phyloP scores from a whole-genome alignment of 352 stramenopile species.

The Phytophthora brassicae region DNA sequence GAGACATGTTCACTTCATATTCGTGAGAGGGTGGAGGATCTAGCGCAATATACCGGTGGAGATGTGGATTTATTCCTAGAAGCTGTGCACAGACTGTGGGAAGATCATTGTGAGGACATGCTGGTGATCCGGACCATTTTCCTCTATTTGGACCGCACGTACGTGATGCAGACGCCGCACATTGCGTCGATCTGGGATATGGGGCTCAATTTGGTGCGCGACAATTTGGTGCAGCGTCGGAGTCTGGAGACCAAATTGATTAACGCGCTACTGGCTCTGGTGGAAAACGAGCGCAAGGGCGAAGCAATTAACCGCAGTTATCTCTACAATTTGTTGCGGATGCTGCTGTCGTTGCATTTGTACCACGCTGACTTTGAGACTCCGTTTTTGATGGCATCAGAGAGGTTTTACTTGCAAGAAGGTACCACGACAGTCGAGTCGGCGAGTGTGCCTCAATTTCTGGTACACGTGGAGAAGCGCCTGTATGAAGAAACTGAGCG shows the following conservation, averaged over 20 bases:
- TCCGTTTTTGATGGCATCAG: slow-evolving; percentile 84
- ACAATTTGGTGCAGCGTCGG: slow-evolving; percentile 55
- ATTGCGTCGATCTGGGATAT: slow-evolving; percentile 92
- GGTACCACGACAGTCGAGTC: slow-evolving; percentile 58
- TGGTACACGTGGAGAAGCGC: slow-evolving; percentile 87
- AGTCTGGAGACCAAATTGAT: slow-evolving; percentile 73
- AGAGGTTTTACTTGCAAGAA: slow-evolving; percentile 87
- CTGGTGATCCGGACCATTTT: slow-evolving; percentile 94
- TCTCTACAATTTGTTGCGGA: slow-evolving; percentile 79
- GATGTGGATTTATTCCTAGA: slow-evolving; percentile 79
- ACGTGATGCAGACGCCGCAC: slow-evolving; percentile 85
- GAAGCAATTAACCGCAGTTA: slow-evolving; percentile 85
- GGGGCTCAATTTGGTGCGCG: slow-evolving; percentile 73
- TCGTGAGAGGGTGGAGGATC: slow-evolving; percentile 45
- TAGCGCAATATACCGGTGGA: slow-evolving; percentile 60
- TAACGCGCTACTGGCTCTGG: slow-evolving; percentile 72
- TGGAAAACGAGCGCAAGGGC: slow-evolving; percentile 87
- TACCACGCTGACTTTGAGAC: slow-evolving; percentile 88
- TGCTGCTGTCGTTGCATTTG: slow-evolving; percentile 84
- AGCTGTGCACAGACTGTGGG: slow-evolving; percentile 79
- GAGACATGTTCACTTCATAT: slow-evolving; percentile 74
- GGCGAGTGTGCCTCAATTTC: slow-evolving; percentile 79
- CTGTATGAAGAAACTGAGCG: slow-evolving; percentile 82
- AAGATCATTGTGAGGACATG: slow-evolving; percentile 92
- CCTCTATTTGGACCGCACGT: slow-evolving; percentile 91